These are phyloP conservation scores for Backusella circina DNA, from an alignment of 192 early-diverging fungal genomes.

Conservation along the genomic window DNA sequence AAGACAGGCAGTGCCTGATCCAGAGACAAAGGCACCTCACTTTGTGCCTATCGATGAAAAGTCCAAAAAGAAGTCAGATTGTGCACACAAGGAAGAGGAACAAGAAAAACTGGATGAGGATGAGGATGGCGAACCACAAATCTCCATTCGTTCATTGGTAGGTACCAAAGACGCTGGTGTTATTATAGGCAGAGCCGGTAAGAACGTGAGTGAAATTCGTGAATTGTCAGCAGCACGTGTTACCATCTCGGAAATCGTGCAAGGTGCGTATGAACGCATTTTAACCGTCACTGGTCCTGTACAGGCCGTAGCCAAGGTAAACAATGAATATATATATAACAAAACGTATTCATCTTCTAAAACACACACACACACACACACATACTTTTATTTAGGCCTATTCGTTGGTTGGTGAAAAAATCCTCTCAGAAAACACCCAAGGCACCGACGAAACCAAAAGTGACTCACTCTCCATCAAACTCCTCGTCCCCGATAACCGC, in stretches of 20 bases:
- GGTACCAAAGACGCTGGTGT: conserved; percentile 80
- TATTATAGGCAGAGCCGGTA: conserved; percentile 87
- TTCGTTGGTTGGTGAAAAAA: conserved; percentile 72
- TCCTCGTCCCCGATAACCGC: conserved; percentile 82
- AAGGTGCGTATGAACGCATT: conserved; percentile 69
- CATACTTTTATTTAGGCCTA: conserved; percentile 42
- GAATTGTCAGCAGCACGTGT: conserved; percentile 81
- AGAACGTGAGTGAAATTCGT: conserved; percentile 89
- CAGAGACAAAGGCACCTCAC: conserved; percentile 29
- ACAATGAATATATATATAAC: neutral
- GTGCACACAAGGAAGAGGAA: neutral
- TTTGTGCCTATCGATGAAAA: conserved; percentile 7
- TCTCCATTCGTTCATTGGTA: conserved; percentile 52
- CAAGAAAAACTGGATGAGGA: neutral
- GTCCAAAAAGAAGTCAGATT: neutral
- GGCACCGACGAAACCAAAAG: conserved; percentile 27
- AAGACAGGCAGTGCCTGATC: conserved; percentile 34
- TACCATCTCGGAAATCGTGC: conserved; percentile 85
- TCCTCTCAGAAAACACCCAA: conserved; percentile 61
- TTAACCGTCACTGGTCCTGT: conserved; percentile 72
- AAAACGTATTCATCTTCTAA: too few relatives aligned
- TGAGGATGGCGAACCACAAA: conserved; percentile 7
- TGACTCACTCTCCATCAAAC: conserved; percentile 60
- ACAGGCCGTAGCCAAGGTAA: conserved; percentile 65
- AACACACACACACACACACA: too few relatives aligned